Evolutionary conservation across 345 rosid genomes (phyloP).

Genomic region (Draba incana): DNA sequence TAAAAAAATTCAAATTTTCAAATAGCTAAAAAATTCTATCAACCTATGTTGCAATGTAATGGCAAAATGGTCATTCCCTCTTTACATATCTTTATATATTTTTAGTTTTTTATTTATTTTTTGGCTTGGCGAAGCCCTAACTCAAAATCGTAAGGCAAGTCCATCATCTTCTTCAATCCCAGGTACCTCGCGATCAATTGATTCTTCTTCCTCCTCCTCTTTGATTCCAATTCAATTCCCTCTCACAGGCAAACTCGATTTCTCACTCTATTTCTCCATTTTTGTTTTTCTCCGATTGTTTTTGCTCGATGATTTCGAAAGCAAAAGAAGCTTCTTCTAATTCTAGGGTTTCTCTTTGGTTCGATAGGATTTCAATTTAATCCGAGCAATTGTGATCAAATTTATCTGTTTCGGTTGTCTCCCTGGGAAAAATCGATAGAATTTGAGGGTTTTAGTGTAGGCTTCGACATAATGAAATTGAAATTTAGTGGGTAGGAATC

Average conservation of each 20-base stretch:
- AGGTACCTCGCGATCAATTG: neutral
- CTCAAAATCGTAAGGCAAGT: neutral
- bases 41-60: too few species aligned
- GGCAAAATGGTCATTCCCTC: too few species aligned
- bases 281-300: neutral
- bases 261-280: neutral
- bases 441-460: neutral
- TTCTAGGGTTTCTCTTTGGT: conserved; percentile 10
- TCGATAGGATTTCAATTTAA: neutral
- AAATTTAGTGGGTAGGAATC: neutral
- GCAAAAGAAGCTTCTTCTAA: neutral
- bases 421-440: neutral
- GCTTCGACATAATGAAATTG: neutral
- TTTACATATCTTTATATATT: too few species aligned
- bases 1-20: too few species aligned
- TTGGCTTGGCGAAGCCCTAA: too few species aligned
- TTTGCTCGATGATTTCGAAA: neutral
- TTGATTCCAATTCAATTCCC: neutral
- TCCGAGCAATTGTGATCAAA: neutral
- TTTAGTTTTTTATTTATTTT: neutral
- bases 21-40: too few species aligned
- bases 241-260: conserved; percentile 1
- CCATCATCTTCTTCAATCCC: neutral
- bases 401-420: neutral
- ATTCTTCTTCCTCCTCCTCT: neutral